phyloP scores from a whole-genome alignment of 345 rosid genomes.

The Nasturtium officinale region DNA sequence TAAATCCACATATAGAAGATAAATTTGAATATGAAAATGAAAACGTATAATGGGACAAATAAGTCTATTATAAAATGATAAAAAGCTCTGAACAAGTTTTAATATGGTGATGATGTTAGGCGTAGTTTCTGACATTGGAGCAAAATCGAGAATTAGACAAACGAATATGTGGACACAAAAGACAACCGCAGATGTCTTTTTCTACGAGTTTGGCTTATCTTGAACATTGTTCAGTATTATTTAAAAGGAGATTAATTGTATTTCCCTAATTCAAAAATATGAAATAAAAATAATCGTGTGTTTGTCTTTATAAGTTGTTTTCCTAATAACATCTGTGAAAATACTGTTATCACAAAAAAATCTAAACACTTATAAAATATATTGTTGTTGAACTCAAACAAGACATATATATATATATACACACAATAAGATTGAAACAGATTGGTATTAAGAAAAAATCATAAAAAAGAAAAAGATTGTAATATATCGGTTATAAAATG shows the following conservation, averaged over 20 bases:
- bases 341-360: not conserved
- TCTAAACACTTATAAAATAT: not conserved
- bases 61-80: conserved; percentile 38
- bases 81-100: conserved; percentile 28
- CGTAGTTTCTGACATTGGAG: conserved; percentile 37
- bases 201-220: conserved; percentile 31
- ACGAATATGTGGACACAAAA: conserved; percentile 32
- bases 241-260: not conserved
- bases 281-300: not conserved
- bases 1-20: not conserved
- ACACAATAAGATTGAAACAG: not conserved
- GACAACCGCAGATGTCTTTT: conserved; percentile 34
- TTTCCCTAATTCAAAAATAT: not conserved
- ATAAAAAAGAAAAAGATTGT: too few species aligned
- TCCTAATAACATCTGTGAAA: not conserved
- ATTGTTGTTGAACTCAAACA: not conserved
- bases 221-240: conserved; percentile 1
- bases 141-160: conserved; percentile 40
- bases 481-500: not conserved
- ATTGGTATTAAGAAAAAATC: not conserved
- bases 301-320: not conserved
- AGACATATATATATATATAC: not conserved
- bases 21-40: conserved; percentile 10
- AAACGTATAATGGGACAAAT: conserved; percentile 38
- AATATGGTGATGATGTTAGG: conserved; percentile 38